Base-by-base conservation (phyloP, 495 filamentous ascomycete genomes). In the Glutinoglossum americanum region DNA sequence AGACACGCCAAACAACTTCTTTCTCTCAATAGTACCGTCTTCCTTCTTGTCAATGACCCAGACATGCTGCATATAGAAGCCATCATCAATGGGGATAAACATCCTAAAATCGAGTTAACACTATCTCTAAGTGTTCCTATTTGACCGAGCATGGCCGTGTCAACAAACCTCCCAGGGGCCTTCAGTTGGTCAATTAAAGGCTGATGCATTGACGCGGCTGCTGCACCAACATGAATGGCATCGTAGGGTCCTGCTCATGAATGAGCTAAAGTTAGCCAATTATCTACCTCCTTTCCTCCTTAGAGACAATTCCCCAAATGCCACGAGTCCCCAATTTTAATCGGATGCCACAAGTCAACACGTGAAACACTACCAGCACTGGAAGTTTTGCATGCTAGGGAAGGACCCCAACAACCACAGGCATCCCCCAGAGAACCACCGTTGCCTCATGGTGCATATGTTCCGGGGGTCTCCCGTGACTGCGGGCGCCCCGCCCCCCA, bases 201-300 rank as follows among this genome's bases (percentile, higher is more conserved):
- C 39, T 76, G 64, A 65, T 95, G 90, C 51, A 93, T 70, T 62
- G 76, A 74, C 61, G 70, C 74, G 15, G 93, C 90, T 25, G 87
- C 87, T 1, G 92, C 92, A 0, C 92, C 92, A 10, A 99, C 92
- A 67, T 97, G 92, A 58, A 99, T 96, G 9, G 87, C 92, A 75
- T 98, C 89, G 62, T 81, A 84, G 35, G 79, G 80, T 30, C 75
- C 81, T 17, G 21, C 41, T 39, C 32, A 56, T 10, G 32, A 21
- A 53, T 27, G 23, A 53, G 17, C 25, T 32, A 53, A 21, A 7
- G 32, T 56, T 26, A 11, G n/a, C 32, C 5, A 25, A 28, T 11
- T 68, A n/a, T 64, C 51, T 57, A 47, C 62, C 64, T 53, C 30
- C n/a, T n/a, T n/a, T n/a, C n/a, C n/a, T n/a, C n/a, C n/a, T n/a